Evolutionary conservation across 2,329 filamentous ascomycete genomes (phyloP), one percentile per base, ranked within the genome.

Genomic region (Xenoacremonium recifei): DNA sequence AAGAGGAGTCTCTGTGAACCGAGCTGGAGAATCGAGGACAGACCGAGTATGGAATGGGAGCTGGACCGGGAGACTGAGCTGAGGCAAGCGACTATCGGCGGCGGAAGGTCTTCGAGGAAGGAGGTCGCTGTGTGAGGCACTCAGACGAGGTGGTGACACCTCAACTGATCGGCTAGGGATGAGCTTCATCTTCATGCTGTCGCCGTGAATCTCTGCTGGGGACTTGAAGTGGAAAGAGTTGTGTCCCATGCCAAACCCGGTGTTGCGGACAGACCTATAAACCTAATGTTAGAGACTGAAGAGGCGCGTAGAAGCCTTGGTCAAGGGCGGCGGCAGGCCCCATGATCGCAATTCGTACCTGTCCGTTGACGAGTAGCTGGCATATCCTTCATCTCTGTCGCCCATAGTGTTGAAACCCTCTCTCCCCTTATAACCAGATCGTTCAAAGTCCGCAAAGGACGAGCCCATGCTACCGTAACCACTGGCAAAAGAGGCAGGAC

Each of bases 141-240:
- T 71, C 5, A 76, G 61, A 36, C 68, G 67, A 17, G 72, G 67
- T 2, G 72, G 68, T 7, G 72, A 70, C 13, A 67, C 72, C 42
- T 75, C 72, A n/a, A 70, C 53, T 0, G 63, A 66, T 27, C 70
- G 66, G 27, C 69, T 60, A 2, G 71, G 68, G 43, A 79, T 70
- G n/a, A 82, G 65, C 61, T 77, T 81, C 58, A 75, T 76, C 45
- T 79, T 72, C 55, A 80, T 69, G 38, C 64, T 69, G 44, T 67
- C 71, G 45, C 75, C 72, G 39, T 79, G 72, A 12, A 72, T 63
- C 33, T 74, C 64, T 51, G 70, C 68, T 38, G 67, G 65, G 4
- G 70, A 67, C 35, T 66, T 65, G 48, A 76, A 74, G 42, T 74
- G 67, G 42, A 70, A 77, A 29, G 68, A 71, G 50, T 68, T 72